A percentile compares a stretch with the other conserved stretches of the same genome.
Conservation (phyloP, 2,329 filamentous ascomycete species). For the Botrytis fabae region DNA sequence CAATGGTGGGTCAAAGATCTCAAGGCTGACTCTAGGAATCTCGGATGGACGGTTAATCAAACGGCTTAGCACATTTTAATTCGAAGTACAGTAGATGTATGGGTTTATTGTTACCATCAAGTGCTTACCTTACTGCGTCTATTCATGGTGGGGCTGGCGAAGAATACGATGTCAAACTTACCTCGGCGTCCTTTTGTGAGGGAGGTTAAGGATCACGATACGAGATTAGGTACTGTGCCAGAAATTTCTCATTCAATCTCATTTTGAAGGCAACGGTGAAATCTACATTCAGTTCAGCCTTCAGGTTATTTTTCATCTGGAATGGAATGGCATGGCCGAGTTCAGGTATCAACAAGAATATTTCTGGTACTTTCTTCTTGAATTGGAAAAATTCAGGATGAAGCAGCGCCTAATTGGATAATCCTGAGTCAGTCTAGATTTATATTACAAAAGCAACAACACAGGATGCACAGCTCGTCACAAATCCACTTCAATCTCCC, state of each 20-base stretch:
- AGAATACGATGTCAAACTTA: neutral
- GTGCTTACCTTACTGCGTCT: neutral
- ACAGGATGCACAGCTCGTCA: neutral
- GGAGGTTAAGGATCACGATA: neutral
- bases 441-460: neutral
- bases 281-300: neutral
- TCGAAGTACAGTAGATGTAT: neutral
- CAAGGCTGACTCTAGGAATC: neutral
- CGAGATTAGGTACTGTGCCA: neutral
- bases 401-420: neutral
- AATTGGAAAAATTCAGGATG: neutral
- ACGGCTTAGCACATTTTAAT: neutral
- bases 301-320: neutral
- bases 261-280: neutral
- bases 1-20: neutral
- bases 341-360: neutral
- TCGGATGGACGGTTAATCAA: neutral
- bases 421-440: neutral
- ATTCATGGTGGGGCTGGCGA: neutral
- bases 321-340: neutral
- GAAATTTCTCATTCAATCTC: neutral
- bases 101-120: neutral
- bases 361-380: neutral
- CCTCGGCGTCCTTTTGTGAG: neutral
- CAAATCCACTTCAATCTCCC: conserved; percentile 5